phyloP scores from a whole-genome alignment of 2,329 filamentous ascomycete genomes.

The Ceratocystis lukuohia region DNA sequence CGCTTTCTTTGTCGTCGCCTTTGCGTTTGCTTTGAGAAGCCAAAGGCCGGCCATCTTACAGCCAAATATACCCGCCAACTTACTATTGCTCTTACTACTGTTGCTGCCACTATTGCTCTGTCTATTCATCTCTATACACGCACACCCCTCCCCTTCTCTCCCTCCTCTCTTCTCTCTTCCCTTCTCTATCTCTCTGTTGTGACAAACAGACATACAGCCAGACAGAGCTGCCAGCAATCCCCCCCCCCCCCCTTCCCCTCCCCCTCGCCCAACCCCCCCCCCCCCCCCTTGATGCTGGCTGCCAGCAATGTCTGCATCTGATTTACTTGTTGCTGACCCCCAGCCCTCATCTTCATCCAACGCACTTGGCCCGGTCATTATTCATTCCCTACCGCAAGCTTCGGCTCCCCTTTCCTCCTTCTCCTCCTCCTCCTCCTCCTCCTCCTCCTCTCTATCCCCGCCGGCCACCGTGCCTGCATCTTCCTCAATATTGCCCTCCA shows the following conservation, averaged over 20 bases:
- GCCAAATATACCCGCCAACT: not conserved
- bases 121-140: not conserved
- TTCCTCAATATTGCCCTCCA: not conserved
- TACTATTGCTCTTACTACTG: not conserved
- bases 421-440: not conserved
- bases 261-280: no score
- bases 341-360: slow-evolving; percentile 22
- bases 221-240: slow-evolving; percentile 1
- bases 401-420: slow-evolving; percentile 4
- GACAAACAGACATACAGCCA: not conserved
- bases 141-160: not conserved
- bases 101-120: not conserved
- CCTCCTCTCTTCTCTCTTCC: not conserved
- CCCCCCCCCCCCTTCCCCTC: no score
- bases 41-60: not conserved
- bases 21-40: not conserved
- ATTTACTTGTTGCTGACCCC: slow-evolving; percentile 19
- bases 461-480: no score
- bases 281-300: not conserved
- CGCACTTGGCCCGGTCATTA: not conserved
- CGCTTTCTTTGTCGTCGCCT: not conserved
- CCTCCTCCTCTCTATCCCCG: not conserved
- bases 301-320: slow-evolving; percentile 9
- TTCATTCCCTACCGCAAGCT: not conserved
- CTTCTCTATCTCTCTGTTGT: not conserved